Percentiles rank a stretch among this genome's conserved stretches.
Evolutionary conservation across 345 rosid species (phyloP).

Genomic region (Dipteronia sinensis): DNA sequence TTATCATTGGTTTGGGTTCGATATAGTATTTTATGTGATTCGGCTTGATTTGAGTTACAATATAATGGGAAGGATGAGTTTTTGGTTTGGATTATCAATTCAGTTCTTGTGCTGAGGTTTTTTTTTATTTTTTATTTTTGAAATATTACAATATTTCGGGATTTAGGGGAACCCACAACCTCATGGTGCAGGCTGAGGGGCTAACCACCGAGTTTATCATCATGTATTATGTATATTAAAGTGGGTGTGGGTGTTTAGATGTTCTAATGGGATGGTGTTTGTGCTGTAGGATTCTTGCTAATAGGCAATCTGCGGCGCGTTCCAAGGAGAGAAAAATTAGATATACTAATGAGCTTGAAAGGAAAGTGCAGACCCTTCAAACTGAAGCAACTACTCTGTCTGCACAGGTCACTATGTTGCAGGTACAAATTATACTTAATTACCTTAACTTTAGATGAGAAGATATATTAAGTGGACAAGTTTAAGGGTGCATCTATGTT

Average conservation of each 20-base stretch:
- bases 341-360: slow-evolving; percentile 87
- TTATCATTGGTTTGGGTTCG: not conserved
- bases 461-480: not conserved
- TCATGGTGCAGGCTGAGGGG: no score
- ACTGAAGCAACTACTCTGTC: slow-evolving; percentile 95
- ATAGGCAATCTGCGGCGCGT: slow-evolving; percentile 92
- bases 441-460: not conserved
- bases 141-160: no score
- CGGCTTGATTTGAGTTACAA: not conserved
- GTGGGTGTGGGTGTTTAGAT: not conserved
- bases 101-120: not conserved
- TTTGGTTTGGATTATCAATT: not conserved
- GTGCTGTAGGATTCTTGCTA: slow-evolving; percentile 75
- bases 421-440: slow-evolving; percentile 43
- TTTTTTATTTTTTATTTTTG: no score
- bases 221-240: not conserved
- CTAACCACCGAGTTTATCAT: not conserved
- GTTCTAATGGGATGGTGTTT: slow-evolving; percentile 1
- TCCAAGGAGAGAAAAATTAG: slow-evolving; percentile 92
- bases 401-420: slow-evolving; percentile 93
- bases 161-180: no score
- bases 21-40: not conserved
- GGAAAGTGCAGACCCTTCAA: slow-evolving; percentile 98
- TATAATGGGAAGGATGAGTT: not conserved
- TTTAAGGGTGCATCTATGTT: not conserved